Conservation (phyloP, 2,329 filamentous ascomycete species). For the Xylaria sp. region DNA sequence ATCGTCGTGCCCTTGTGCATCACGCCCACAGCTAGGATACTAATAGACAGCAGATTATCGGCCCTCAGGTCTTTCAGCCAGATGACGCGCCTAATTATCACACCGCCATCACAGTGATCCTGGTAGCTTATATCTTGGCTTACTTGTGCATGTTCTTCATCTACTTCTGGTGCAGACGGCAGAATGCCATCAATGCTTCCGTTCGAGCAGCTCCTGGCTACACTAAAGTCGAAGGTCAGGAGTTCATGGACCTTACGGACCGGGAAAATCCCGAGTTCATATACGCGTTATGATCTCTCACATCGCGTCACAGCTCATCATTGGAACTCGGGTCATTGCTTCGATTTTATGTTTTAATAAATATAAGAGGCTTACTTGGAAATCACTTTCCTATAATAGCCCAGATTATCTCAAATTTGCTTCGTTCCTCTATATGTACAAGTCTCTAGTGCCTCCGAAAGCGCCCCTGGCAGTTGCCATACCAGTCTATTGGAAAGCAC, state of each 20-base stretch:
- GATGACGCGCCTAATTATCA: conserved; percentile 69
- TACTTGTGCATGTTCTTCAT: conserved; percentile 69
- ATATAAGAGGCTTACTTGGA: neutral
- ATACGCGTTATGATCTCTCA: conserved; percentile 61
- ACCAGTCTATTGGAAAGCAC: conserved; percentile 18
- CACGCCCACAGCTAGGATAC: neutral
- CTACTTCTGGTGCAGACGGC: conserved; percentile 67
- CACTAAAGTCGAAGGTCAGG: conserved; percentile 72
- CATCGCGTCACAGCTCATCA: neutral
- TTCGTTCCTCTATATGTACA: neutral
- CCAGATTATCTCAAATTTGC: conserved; percentile 2
- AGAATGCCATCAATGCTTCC: conserved; percentile 69
- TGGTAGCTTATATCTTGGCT: conserved; percentile 67
- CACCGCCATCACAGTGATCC: conserved; percentile 71
- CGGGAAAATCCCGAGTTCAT: conserved; percentile 73
- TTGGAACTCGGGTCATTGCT: neutral
- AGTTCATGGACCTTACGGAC: conserved; percentile 75
- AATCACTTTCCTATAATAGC: neutral
- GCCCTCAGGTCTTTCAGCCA: conserved; percentile 67
- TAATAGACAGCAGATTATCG: conserved; percentile 46
- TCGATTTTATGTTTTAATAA: neutral
- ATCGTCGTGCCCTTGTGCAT: neutral
- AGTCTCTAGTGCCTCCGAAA: neutral
- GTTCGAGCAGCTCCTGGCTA: conserved; percentile 66
- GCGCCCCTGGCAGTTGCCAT: neutral